These are phyloP conservation scores for Acanthamoeba triangularis DNA, from an alignment of 208 protist species.

Conservation along the genomic window DNA sequence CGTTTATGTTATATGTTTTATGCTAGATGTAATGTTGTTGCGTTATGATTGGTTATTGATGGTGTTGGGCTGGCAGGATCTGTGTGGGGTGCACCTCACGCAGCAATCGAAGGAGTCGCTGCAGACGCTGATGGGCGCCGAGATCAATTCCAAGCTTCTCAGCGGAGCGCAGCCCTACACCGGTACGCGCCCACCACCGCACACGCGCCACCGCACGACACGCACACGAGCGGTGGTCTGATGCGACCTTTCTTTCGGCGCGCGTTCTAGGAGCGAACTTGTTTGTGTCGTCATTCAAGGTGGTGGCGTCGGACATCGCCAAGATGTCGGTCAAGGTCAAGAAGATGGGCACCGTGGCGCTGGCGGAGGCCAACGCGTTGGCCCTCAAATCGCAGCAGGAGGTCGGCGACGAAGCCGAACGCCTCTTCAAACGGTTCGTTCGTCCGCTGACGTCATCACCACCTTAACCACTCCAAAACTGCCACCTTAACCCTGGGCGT, in stretches of 20 bases:
- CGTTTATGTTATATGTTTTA: too few relatives aligned
- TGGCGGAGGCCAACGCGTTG: conserved; percentile 57
- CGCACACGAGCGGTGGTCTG: too few relatives aligned
- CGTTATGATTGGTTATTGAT: too few relatives aligned
- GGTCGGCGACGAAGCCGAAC: conserved; percentile 58
- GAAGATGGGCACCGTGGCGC: conserved; percentile 34
- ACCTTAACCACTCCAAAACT: too few relatives aligned
- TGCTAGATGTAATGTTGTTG: too few relatives aligned
- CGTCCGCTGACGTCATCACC: neutral
- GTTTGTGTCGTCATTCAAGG: conserved; percentile 46
- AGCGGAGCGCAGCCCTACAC: neutral
- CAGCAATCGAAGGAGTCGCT: conserved; percentile 33
- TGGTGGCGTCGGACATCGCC: conserved; percentile 48
- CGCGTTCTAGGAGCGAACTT: neutral
- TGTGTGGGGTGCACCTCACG: conserved; percentile 32
- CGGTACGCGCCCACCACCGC: too few relatives aligned
- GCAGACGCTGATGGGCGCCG: neutral
- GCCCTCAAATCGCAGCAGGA: conserved; percentile 59
- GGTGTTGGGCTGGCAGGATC: neutral
- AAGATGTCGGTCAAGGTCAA: conserved; percentile 40
- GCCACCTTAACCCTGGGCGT: neutral
- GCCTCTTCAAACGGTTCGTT: conserved; percentile 18
- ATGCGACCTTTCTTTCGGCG: too few relatives aligned
- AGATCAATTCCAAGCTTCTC: neutral
- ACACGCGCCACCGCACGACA: too few relatives aligned